These are phyloP conservation scores for Wickerhamomyces hampshirensis DNA, from an alignment of 805 yeast genomes.

Conservation along the genomic window DNA sequence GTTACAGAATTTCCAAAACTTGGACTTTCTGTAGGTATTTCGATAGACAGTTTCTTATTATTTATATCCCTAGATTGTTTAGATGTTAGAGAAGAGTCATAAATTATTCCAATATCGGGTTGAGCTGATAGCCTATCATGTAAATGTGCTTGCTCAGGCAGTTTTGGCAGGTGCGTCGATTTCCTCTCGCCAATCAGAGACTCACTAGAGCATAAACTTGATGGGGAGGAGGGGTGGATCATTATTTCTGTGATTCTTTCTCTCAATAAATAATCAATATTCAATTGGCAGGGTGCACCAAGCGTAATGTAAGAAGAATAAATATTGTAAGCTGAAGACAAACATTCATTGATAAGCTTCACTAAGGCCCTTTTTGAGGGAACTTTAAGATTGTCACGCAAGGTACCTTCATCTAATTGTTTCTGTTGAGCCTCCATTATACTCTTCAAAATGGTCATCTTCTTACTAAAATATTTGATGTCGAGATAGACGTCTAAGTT, in stretches of 20 bases:
- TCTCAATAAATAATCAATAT: slow-evolving; percentile 54
- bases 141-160: slow-evolving; percentile 4
- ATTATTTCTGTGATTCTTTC: slow-evolving; percentile 37
- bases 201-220: slow-evolving; percentile 14
- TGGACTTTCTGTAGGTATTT: slow-evolving; percentile 13
- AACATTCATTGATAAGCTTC: slow-evolving; percentile 47
- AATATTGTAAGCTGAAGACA: slow-evolving; percentile 58
- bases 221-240: slow-evolving; percentile 34
- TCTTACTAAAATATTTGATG: slow-evolving; percentile 46
- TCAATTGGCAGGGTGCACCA: slow-evolving; percentile 67
- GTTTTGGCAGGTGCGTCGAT: neutral
- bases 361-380: slow-evolving; percentile 27
- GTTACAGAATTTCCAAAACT: neutral
- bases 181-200: slow-evolving; percentile 1
- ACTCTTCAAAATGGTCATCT: slow-evolving; percentile 38
- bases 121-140: neutral
- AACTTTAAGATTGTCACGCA: neutral
- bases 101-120: neutral
- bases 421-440: slow-evolving; percentile 28
- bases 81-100: neutral
- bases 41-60: slow-evolving; percentile 19
- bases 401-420: slow-evolving; percentile 1
- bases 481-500: slow-evolving; percentile 69
- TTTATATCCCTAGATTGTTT: slow-evolving; percentile 8
- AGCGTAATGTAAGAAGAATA: slow-evolving; percentile 60